These are phyloP conservation scores for Exserohilum rostratum DNA, from an alignment of 2,329 filamentous ascomycete species.

Conservation along the genomic window DNA sequence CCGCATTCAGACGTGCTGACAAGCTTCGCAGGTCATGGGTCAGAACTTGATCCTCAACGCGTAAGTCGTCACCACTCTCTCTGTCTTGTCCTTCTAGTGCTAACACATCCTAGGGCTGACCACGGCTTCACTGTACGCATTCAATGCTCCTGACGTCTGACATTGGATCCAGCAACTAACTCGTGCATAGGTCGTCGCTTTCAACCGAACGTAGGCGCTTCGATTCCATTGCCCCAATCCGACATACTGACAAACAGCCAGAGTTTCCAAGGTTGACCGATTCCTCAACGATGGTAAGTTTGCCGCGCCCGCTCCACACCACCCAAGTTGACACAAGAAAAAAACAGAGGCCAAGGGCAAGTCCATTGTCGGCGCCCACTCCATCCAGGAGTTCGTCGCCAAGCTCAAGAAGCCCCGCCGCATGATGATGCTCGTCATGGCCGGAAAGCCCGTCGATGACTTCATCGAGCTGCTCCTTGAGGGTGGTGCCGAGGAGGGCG, in stretches of 20 bases:
- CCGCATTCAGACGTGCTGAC: slow-evolving; percentile 24
- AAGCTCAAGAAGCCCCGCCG: slow-evolving; percentile 98
- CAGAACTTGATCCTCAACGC: slow-evolving; percentile 63
- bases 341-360: slow-evolving; percentile 68
- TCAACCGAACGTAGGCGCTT: slow-evolving; percentile 78
- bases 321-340: slow-evolving; percentile 31
- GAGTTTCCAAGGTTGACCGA: slow-evolving; percentile 91
- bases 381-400: slow-evolving; percentile 88
- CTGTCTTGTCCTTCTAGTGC: slow-evolving; percentile 20
- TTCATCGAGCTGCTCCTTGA: slow-evolving; percentile 93
- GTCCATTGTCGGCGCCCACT: slow-evolving; percentile 91
- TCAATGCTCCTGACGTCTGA: background rate
- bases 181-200: slow-evolving; percentile 71
- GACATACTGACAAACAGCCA: slow-evolving; percentile 31
- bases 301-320: background rate
- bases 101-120: slow-evolving; percentile 52
- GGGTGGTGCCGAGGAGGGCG: slow-evolving; percentile 61
- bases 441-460: slow-evolving; percentile 95
- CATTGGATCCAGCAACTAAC: slow-evolving; percentile 22
- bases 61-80: slow-evolving; percentile 38
- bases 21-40: slow-evolving; percentile 50
- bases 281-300: slow-evolving; percentile 74
- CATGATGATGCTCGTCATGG: slow-evolving; percentile 99
- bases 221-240: background rate
- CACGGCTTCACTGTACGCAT: slow-evolving; percentile 74